Evolutionary conservation across 2,329 filamentous ascomycete genomes (phyloP).

Genomic region (Aspergillus versicolor): DNA sequence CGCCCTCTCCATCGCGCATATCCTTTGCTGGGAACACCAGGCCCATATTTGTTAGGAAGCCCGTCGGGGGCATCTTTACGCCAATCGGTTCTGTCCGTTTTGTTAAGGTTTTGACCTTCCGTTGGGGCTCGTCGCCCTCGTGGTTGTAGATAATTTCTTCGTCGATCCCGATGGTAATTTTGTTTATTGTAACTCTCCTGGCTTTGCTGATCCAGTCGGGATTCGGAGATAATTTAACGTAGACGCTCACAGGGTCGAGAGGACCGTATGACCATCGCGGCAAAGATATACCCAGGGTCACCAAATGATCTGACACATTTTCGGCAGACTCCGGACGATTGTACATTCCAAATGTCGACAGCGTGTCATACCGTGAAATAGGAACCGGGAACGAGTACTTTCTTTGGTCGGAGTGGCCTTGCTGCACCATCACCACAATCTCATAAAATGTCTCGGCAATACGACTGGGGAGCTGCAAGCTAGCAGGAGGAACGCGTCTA

Average conservation of each 20-base stretch:
- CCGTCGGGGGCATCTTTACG: slow-evolving; percentile 82
- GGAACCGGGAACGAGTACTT: slow-evolving; percentile 91
- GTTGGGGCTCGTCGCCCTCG: slow-evolving; percentile 90
- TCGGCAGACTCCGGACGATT: slow-evolving; percentile 90
- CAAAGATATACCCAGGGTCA: slow-evolving; percentile 86
- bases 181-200: slow-evolving; percentile 86
- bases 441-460: slow-evolving; percentile 98
- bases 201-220: slow-evolving; percentile 89
- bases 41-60: slow-evolving; percentile 89
- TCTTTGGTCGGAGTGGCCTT: slow-evolving; percentile 80
- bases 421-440: slow-evolving; percentile 91
- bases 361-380: slow-evolving; percentile 87
- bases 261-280: slow-evolving; percentile 97
- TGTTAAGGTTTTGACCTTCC: slow-evolving; percentile 82
- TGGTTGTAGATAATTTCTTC: slow-evolving; percentile 99
- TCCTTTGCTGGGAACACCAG: slow-evolving; percentile 90
- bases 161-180: slow-evolving; percentile 90
- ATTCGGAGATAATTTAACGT: slow-evolving; percentile 91
- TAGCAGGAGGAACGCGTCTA: slow-evolving; percentile 85
- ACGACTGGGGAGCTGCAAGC: slow-evolving; percentile 82
- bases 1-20: slow-evolving; percentile 79
- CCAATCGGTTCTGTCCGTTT: slow-evolving; percentile 81
- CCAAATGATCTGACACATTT: slow-evolving; percentile 81
- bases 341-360: slow-evolving; percentile 99
- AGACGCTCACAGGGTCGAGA: slow-evolving; percentile 90